Evolutionary conservation across 345 rosid species (phyloP).

Genomic region (Eucalyptus polybractea): DNA sequence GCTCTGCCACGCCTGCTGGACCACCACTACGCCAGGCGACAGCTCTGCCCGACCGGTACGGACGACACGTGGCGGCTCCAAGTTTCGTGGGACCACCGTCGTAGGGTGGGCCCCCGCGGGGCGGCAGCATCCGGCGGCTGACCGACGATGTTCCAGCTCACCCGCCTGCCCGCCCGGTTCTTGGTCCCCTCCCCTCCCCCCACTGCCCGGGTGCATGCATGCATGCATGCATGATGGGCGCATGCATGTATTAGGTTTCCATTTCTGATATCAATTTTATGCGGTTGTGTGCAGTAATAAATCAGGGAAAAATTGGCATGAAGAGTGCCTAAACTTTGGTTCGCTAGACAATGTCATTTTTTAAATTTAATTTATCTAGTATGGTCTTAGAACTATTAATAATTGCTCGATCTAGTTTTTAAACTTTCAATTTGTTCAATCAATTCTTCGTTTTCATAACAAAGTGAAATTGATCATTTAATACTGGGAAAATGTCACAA

Average conservation of each 20-base stretch:
- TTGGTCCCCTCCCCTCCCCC: background rate
- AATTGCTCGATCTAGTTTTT: background rate
- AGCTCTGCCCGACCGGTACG: background rate
- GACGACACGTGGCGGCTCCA: background rate
- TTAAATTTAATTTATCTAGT: background rate
- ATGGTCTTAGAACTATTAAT: accelerated
- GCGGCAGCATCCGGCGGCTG: background rate
- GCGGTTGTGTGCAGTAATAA: background rate
- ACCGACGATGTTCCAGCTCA: background rate
- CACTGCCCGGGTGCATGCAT: background rate
- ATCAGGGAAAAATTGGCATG: background rate
- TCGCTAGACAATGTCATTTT: accelerated
- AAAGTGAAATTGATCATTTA: background rate
- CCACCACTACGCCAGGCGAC: background rate
- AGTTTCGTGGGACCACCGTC: background rate
- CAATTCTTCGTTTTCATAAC: accelerated
- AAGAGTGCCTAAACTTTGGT: background rate
- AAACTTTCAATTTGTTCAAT: background rate
- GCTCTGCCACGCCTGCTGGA: background rate
- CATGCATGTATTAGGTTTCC: background rate
- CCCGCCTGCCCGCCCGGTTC: background rate
- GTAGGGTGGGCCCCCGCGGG: background rate
- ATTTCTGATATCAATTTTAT: background rate
- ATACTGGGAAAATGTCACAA: too few species aligned
- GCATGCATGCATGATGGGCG: background rate